Percentiles rank a stretch among this genome's conserved stretches.
Conservation (phyloP, 176 grass and related monocot species). For the Rhipidocladum racemiflorum region DNA sequence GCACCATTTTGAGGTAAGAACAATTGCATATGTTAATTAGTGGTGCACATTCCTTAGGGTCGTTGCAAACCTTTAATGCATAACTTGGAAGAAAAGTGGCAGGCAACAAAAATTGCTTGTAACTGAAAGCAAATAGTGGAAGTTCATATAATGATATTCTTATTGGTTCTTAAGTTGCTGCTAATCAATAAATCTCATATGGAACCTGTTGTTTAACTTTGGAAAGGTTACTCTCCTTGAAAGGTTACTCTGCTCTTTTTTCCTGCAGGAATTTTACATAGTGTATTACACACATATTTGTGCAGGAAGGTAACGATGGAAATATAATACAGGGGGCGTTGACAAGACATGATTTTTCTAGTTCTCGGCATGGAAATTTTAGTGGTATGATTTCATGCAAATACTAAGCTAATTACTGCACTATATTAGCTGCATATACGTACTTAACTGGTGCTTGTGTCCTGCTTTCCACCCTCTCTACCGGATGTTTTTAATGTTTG, state of each 20-base stretch:
- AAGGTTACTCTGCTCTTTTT: conserved; percentile 53
- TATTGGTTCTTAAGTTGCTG: background rate
- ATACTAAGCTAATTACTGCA: background rate
- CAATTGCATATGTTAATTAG: background rate
- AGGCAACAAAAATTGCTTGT: background rate
- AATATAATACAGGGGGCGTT: conserved; percentile 45
- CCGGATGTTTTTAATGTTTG: background rate
- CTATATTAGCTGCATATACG: conserved; percentile 15
- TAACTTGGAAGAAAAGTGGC: background rate
- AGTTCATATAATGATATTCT: background rate
- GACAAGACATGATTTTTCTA: conserved; percentile 64
- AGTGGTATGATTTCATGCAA: conserved; percentile 48
- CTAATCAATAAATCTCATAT: conserved; percentile 5
- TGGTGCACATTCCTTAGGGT: background rate
- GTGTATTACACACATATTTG: conserved; percentile 56
- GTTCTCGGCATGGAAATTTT: conserved; percentile 70
- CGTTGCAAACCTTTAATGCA: background rate
- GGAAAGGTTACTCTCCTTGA: conserved; percentile 53
- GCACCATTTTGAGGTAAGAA: conserved; percentile 53
- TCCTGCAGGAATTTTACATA: conserved; percentile 60
- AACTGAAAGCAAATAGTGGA: conserved; percentile 11
- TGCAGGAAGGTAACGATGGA: conserved; percentile 82
- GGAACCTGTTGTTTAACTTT: conserved; percentile 26
- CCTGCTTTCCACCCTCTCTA: background rate
- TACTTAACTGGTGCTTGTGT: conserved; percentile 16